A percentile compares a stretch with the other conserved stretches of the same genome.
These are phyloP conservation scores for Podospora australis DNA, from an alignment of 495 filamentous ascomycete genomes.

Conservation along the genomic window DNA sequence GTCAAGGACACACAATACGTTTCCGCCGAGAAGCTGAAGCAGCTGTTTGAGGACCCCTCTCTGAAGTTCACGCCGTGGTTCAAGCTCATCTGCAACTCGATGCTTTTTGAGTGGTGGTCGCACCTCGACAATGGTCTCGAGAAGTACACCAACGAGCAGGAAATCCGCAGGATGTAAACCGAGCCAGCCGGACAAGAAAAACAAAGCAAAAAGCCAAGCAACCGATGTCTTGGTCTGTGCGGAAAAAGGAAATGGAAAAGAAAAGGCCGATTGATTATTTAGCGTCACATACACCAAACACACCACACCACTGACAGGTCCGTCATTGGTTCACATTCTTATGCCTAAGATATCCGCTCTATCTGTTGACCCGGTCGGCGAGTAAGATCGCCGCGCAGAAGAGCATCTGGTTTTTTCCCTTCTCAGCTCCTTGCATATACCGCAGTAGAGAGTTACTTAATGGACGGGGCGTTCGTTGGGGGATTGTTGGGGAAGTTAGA, in stretches of 20 bases:
- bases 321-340: constrained; percentile 8
- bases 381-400: constrained; percentile 17
- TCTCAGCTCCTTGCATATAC: constrained; percentile 22
- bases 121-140: constrained; percentile 75
- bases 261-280: too few relatives aligned
- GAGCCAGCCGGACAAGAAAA: too few relatives aligned
- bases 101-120: constrained; percentile 98
- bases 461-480: constrained; percentile 1
- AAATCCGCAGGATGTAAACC: constrained; percentile 83
- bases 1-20: constrained; percentile 79
- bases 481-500: not conserved
- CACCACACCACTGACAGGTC: too few relatives aligned
- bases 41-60: constrained; percentile 71
- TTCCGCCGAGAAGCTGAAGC: constrained; percentile 70
- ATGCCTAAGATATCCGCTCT: constrained; percentile 26
- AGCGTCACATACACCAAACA: too few relatives aligned
- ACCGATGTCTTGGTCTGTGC: too few relatives aligned
- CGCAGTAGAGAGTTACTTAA: constrained; percentile 7
- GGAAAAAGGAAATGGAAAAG: too few relatives aligned
- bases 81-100: constrained; percentile 94
- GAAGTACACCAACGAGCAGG: constrained; percentile 75
- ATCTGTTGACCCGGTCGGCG: constrained; percentile 11
- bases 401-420: constrained; percentile 21
- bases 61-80: constrained; percentile 98
- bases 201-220: not conserved